Percentiles rank a stretch among this genome's conserved stretches.
phyloP scores from a whole-genome alignment of 169 alveolate species.

The Plasmodium sp. region DNA sequence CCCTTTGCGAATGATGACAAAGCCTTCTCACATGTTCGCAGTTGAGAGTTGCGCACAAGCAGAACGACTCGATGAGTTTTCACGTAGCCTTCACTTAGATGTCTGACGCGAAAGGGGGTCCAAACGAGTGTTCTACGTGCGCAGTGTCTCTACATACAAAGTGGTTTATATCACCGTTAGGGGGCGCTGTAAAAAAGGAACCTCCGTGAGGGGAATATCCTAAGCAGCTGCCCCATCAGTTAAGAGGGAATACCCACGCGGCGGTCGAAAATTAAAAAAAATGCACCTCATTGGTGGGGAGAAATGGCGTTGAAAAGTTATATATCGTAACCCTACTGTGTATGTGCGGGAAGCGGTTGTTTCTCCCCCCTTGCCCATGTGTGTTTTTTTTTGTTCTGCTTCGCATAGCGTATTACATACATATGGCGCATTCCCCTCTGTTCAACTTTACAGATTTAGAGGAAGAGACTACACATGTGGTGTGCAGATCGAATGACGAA shows the following conservation, averaged over 20 bases:
- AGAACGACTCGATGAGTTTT: slow-evolving; percentile 10
- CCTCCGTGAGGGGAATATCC: background rate
- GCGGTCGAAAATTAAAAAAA: background rate
- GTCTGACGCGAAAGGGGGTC: slow-evolving; percentile 20
- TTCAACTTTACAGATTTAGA: background rate
- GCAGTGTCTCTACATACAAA: background rate
- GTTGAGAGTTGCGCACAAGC: slow-evolving; percentile 13
- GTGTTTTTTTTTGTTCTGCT: background rate
- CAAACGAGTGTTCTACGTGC: background rate
- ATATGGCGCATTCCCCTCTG: background rate
- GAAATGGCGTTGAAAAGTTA: too few relatives aligned
- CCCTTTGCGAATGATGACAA: slow-evolving; percentile 36
- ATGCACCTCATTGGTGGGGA: background rate
- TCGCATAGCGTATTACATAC: background rate
- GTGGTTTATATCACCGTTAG: background rate
- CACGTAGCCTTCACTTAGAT: slow-evolving; percentile 73
- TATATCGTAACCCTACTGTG: background rate
- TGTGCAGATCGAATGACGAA: background rate
- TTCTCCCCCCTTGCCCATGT: background rate
- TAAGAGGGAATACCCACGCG: background rate
- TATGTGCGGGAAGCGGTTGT: background rate
- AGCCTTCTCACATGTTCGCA: slow-evolving; percentile 49
- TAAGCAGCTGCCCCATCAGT: background rate
- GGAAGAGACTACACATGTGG: background rate
- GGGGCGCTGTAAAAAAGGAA: background rate